Conservation (phyloP, 768 basidiomycete species). For the Boletus insuetus region DNA sequence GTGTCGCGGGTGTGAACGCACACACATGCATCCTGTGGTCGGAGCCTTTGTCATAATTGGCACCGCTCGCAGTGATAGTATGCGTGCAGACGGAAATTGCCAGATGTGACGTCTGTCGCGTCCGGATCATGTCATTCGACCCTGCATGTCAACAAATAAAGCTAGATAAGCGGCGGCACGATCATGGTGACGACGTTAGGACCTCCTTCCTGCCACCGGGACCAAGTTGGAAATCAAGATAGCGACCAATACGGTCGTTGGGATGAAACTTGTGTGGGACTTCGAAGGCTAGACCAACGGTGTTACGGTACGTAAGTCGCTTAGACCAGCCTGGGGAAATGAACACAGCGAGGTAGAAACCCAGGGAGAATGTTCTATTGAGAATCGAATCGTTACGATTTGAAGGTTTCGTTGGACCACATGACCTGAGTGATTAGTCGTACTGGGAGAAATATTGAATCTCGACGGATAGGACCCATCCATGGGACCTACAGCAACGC, state of each 20-base stretch:
- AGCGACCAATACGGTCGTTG: too few relatives aligned
- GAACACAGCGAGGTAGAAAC: not conserved
- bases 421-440: not conserved
- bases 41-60: constrained; percentile 3
- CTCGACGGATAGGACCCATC: not conserved
- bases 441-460: not conserved
- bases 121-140: constrained; percentile 7
- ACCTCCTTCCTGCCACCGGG: not conserved
- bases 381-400: not conserved
- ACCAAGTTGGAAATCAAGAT: not conserved
- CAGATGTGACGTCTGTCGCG: not conserved
- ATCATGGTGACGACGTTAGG: not conserved
- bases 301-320: not conserved
- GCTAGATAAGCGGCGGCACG: not conserved
- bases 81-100: constrained; percentile 1
- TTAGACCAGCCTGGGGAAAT: not conserved
- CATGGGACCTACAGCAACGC: too few relatives aligned
- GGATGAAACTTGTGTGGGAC: not conserved
- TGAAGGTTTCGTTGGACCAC: not conserved
- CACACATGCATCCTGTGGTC: too few relatives aligned
- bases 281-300: not conserved
- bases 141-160: not conserved
- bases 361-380: not conserved
- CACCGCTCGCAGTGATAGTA: not conserved
- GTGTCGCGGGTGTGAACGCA: constrained; percentile 6